Evolutionary conservation across 306 rosid species (phyloP).

Genomic region (Dalbergia cultrata): DNA sequence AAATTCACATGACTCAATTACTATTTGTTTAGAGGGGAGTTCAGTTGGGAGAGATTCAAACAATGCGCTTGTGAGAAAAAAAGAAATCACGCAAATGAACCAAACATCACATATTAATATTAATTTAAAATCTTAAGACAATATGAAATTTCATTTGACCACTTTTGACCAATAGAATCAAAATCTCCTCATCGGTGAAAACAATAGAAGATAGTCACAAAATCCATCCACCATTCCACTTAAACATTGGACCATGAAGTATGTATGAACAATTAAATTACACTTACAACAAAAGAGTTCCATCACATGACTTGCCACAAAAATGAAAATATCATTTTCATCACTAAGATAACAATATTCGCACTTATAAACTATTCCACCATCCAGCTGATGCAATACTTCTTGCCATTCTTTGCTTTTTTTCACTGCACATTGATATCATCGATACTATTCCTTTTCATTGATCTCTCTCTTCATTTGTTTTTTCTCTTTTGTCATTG

Average conservation of each 20-base stretch:
- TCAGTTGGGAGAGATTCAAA: too few relatives aligned
- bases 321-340: conserved; percentile 8
- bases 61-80: too few relatives aligned
- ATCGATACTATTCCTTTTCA: neutral
- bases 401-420: neutral
- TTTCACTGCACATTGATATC: neutral
- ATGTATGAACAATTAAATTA: neutral
- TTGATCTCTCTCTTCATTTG: neutral
- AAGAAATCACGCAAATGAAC: too few relatives aligned
- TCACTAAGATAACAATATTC: conserved; percentile 35
- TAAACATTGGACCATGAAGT: neutral
- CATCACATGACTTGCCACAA: neutral
- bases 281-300: neutral
- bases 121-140: too few relatives aligned
- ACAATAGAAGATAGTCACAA: neutral
- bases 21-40: neutral
- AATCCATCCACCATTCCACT: neutral
- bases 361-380: conserved; percentile 2
- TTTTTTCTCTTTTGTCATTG: neutral
- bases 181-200: neutral
- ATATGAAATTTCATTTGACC: too few relatives aligned
- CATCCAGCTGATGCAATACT: conserved; percentile 1
- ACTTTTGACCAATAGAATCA: neutral
- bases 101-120: too few relatives aligned
- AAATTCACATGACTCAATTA: neutral